Evolutionary conservation across 768 basidiomycete species (phyloP), one percentile per base, ranked within the genome.

Genomic region (Epithele typhae): DNA sequence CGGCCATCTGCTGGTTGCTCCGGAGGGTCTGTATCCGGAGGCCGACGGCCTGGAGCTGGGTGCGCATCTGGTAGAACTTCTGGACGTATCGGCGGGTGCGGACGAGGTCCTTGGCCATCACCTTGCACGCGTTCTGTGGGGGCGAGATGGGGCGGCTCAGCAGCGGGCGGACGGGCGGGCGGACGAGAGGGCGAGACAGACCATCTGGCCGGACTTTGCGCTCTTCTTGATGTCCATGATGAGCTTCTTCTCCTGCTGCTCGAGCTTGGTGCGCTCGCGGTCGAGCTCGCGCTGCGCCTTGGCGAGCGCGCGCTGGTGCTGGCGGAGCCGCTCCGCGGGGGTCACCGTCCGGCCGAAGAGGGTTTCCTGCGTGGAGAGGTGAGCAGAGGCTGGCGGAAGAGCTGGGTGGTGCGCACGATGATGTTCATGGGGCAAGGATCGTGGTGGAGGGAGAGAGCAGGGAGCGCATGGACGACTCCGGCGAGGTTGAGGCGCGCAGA

Each of bases 51-150:
- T 99, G 96, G 1, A 99, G 77, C 63, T 98, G 96, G 2, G 96
- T 98, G 47, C 91, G 81, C 95, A 99, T 98, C 63, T 94, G 92
- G 63, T 96, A 90, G 74, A 99, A 99, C 66, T 97, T 98, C 69
- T 97, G 92, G 21, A 93, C 76, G 63, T 99, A 98, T 60, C 89
- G 81, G 40, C 96, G 78, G 10, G 95, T 98, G 54, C 96, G 82
- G 53, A 98, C 92, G 46, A 99, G 85, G 64, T 99, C 96, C 67
- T 96, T 98, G 21, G 96, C 96, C 87, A 97, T 96, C 54, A 98
- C 88, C 76, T 98, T 98, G 74, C 94, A 97, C 18, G 95, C 92
- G 63, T 92, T 92, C 95, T 98, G 67, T 17, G 8, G 6, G 17
- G 8, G 18, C 27, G 27, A 30, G 27, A 7, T 7, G 27, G 7